Conservation (phyloP, 805 yeast species). For the Ogataea pini region DNA sequence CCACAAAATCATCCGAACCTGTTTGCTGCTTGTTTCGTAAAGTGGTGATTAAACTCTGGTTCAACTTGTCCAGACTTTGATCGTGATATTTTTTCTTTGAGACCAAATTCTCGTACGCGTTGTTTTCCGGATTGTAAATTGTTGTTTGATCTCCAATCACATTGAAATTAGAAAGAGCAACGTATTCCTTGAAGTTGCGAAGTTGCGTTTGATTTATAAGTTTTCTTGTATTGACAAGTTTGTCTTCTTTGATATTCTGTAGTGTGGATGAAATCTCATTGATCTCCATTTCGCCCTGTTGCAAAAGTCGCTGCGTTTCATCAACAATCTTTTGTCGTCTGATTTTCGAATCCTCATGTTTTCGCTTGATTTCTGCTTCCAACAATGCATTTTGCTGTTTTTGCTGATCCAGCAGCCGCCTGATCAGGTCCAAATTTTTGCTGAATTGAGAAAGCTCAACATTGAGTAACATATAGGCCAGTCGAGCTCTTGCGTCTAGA, state of each 20-base stretch:
- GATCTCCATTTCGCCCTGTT: slow-evolving; percentile 6
- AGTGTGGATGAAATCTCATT: slow-evolving; percentile 7
- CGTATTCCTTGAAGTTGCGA: slow-evolving; percentile 21
- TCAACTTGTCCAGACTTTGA: slow-evolving; percentile 13
- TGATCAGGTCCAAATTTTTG: slow-evolving; percentile 16
- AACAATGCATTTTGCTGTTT: slow-evolving; percentile 11
- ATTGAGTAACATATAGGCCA: slow-evolving; percentile 34
- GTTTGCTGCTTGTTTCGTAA: slow-evolving; percentile 6
- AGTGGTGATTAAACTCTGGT: slow-evolving; percentile 14
- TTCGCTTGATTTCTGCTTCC: slow-evolving; percentile 8
- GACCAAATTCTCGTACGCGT: neutral
- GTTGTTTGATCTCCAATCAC: neutral
- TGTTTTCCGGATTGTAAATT: too few relatives aligned
- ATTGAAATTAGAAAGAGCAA: slow-evolving; percentile 15
- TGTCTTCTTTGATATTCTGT: slow-evolving; percentile 15
- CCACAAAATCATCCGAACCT: slow-evolving; percentile 11
- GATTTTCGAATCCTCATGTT: neutral
- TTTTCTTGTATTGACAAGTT: slow-evolving; percentile 14
- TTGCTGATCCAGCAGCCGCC: slow-evolving; percentile 10
- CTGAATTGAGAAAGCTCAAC: slow-evolving; percentile 28
- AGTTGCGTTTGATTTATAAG: slow-evolving; percentile 16
- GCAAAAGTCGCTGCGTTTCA: slow-evolving; percentile 3
- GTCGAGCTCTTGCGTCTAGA: slow-evolving; percentile 27
- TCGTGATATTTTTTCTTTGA: slow-evolving; percentile 8
- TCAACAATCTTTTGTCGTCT: neutral